Evolutionary conservation across 176 grass and related monocot genomes (phyloP), one percentile per base, ranked within the genome.

Genomic region (Poa annua): DNA sequence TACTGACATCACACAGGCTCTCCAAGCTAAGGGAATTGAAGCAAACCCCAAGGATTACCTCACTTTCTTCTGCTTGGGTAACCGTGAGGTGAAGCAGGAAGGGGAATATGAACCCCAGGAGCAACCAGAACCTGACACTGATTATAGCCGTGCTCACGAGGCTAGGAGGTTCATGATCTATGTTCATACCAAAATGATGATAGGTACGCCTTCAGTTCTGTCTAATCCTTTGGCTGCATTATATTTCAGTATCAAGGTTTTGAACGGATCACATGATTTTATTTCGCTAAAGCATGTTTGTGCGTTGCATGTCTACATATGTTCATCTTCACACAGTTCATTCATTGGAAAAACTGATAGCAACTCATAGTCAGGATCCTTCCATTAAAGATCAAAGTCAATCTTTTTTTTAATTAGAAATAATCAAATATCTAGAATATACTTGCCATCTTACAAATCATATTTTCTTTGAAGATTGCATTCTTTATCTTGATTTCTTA

Each of bases 161-260:
- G 85, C 79, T 22, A 88, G 96, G 75, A 86, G 96, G 60, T 98
- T 95, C 87, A 98, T 98, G 96, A 98, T 98, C 86, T 98, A 98
- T 78, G 96, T 98, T 68, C 96, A 98, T 73, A 66, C 92, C 83
- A 98, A 98, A 88, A 98, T 98, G 96, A 91, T 98, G 89, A 93
- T 98, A 79, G 96, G 96, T 95, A 98, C 50, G 8, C 48, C 24
- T 3, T 63, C 13, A 15, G 14, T 36, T 78, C 15, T 56, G 54
- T n/a, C 9, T 41, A 66, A 66, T 50, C 59, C 47, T 44, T 67
- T 0, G 14, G 26, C 77, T 25, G 8, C 78, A 71, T 52, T 74
- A 74, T 74, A 74, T 20, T 74, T 2, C 8, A 52, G 0, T 74
- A 20, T 74, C 47, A 52, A 5, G 25, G 45, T 33, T 50, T 50